These are phyloP conservation scores for Schizophyllum amplum DNA, from an alignment of 1,284 basidiomycete genomes.

Conservation along the genomic window DNA sequence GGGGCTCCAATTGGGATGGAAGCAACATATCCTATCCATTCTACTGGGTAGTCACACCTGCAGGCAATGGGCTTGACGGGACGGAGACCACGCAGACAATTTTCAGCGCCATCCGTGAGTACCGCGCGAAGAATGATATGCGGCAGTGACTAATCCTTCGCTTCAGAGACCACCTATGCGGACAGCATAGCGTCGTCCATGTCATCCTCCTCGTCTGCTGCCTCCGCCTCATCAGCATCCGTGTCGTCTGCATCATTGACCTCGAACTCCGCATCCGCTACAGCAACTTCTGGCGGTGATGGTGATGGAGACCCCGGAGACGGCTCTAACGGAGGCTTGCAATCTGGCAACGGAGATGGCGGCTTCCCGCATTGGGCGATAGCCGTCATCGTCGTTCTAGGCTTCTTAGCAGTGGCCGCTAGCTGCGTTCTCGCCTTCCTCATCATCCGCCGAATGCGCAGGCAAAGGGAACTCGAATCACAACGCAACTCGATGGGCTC, in stretches of 20 bases:
- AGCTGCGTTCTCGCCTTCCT: slow-evolving; percentile 60
- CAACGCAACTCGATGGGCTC: slow-evolving; percentile 70
- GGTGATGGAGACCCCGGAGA: slow-evolving; percentile 16
- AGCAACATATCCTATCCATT: slow-evolving; percentile 53
- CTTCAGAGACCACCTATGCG: slow-evolving; percentile 62
- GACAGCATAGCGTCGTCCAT: slow-evolving; percentile 51
- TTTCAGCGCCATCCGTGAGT: slow-evolving; percentile 73
- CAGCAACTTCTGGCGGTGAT: slow-evolving; percentile 17
- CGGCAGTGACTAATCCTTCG: no score
- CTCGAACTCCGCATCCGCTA: slow-evolving; percentile 20
- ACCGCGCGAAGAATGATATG: slow-evolving; percentile 1
- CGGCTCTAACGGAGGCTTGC: slow-evolving; percentile 33
- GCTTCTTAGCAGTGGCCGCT: slow-evolving; percentile 69
- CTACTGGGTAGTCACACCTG: slow-evolving; percentile 63
- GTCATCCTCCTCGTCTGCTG: slow-evolving; percentile 32
- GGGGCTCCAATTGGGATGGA: slow-evolving; percentile 44
- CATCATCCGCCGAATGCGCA: slow-evolving; percentile 57
- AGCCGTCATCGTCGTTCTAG: slow-evolving; percentile 76
- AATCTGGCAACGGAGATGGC: slow-evolving; percentile 26
- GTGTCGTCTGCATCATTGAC: slow-evolving; percentile 25
- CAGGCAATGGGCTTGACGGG: slow-evolving; percentile 41
- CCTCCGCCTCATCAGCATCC: slow-evolving; percentile 29
- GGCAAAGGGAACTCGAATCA: slow-evolving; percentile 38
- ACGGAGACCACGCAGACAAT: slow-evolving; percentile 55
- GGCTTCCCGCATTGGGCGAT: slow-evolving; percentile 82